Percentiles rank a stretch among this genome's conserved stretches.
Evolutionary conservation across 2,329 filamentous ascomycete genomes (phyloP).

Genomic region (Microcera coccophila): DNA sequence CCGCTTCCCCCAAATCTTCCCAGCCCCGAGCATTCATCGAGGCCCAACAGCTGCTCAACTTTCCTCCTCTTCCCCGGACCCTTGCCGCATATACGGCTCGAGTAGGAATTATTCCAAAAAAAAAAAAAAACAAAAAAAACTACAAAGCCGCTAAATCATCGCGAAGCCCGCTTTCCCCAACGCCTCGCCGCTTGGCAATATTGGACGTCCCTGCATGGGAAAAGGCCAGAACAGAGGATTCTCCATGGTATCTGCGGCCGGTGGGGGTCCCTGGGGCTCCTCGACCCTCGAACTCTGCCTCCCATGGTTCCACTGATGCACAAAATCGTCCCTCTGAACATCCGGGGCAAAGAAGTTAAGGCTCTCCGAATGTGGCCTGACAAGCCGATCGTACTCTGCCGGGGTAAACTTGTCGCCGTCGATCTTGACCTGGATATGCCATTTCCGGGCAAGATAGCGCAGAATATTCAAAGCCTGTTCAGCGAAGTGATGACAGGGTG

Average conservation of each 20-base stretch:
- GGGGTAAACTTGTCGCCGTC: slow-evolving; percentile 25
- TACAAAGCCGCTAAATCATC: slow-evolving; percentile 13
- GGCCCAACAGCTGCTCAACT: too few species aligned
- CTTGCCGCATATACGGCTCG: too few species aligned
- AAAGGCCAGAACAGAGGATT: slow-evolving; percentile 60
- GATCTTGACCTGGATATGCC: slow-evolving; percentile 53
- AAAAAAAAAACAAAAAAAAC: too few species aligned
- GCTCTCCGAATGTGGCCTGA: slow-evolving; percentile 48
- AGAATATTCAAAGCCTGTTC: slow-evolving; percentile 59
- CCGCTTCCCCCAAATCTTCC: too few species aligned
- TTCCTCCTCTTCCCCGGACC: too few species aligned
- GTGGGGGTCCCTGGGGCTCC: slow-evolving; percentile 15
- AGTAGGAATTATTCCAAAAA: too few species aligned
- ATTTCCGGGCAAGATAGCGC: slow-evolving; percentile 54
- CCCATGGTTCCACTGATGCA: slow-evolving; percentile 42
- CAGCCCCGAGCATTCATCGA: too few species aligned
- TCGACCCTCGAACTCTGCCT: slow-evolving; percentile 12
- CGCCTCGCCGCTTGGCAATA: slow-evolving; percentile 45
- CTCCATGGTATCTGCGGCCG: slow-evolving; percentile 38
- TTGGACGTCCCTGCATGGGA: slow-evolving; percentile 56
- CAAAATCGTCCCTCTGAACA: slow-evolving; percentile 45
- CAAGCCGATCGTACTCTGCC: slow-evolving; percentile 39
- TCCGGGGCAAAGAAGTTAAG: slow-evolving; percentile 57
- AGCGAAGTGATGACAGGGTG: slow-evolving; percentile 57
- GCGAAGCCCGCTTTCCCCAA: slow-evolving; percentile 52